Conservation (phyloP, 805 yeast genomes). For the Lachancea thermotolerans region DNA sequence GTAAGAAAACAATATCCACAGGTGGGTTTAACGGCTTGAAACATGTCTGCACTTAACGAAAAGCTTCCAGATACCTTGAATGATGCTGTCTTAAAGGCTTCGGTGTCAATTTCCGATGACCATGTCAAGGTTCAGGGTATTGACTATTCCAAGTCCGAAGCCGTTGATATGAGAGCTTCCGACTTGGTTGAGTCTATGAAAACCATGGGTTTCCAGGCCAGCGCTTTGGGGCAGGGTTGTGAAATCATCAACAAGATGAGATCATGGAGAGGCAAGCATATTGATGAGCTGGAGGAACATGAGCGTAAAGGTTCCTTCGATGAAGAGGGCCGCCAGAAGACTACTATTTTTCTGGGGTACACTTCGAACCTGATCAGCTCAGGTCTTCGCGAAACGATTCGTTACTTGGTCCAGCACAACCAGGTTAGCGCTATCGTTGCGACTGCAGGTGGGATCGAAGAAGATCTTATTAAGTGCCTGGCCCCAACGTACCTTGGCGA, state of each 20-base stretch:
- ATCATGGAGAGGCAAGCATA: slow-evolving; percentile 81
- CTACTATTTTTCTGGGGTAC: slow-evolving; percentile 92
- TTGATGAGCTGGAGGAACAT: slow-evolving; percentile 60
- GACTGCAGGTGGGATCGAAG: slow-evolving; percentile 98
- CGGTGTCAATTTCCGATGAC: slow-evolving; percentile 78
- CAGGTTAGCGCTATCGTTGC: slow-evolving; percentile 93
- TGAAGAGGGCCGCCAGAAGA: slow-evolving; percentile 67
- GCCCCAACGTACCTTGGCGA: slow-evolving; percentile 97
- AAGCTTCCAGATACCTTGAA: slow-evolving; percentile 66
- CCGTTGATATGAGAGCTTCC: slow-evolving; percentile 70
- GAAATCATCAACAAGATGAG: slow-evolving; percentile 92
- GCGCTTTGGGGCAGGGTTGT: slow-evolving; percentile 79
- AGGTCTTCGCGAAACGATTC: slow-evolving; percentile 85
- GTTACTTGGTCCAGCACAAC: slow-evolving; percentile 86
- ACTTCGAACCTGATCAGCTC: slow-evolving; percentile 94
- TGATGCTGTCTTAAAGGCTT: slow-evolving; percentile 84
- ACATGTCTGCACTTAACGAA: slow-evolving; percentile 34
- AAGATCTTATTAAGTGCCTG: slow-evolving; percentile 90
- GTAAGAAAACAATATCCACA: too few species aligned
- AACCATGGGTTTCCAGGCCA: slow-evolving; percentile 96
- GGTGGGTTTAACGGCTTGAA: background rate
- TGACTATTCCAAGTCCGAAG: slow-evolving; percentile 75
- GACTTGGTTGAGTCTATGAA: slow-evolving; percentile 79
- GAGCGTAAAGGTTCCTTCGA: slow-evolving; percentile 70
- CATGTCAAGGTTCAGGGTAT: slow-evolving; percentile 79